Evolutionary conservation across 2,329 filamentous ascomycete genomes (phyloP).

Genomic region (Aspergillus thermomutatus): DNA sequence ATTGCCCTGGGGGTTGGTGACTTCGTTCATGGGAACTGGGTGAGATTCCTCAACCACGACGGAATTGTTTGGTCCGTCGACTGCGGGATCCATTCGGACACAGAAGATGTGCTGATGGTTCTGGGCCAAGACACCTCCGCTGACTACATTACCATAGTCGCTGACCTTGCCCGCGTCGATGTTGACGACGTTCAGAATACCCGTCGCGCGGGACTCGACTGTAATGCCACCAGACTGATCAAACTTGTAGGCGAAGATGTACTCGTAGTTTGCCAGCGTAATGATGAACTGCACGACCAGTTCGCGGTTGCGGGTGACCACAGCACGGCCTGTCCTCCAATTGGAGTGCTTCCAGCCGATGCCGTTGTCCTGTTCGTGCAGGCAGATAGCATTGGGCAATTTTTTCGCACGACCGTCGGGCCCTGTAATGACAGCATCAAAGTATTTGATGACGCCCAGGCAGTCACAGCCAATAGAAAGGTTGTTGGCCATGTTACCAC

Average conservation of each 20-base stretch:
- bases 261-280: conserved; percentile 54
- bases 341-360: conserved; percentile 69
- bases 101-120: conserved; percentile 76
- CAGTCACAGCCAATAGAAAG: conserved; percentile 50
- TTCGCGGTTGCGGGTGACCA: conserved; percentile 58
- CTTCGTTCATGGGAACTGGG: conserved; percentile 53
- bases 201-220: conserved; percentile 67
- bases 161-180: conserved; percentile 59
- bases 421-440: conserved; percentile 56
- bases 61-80: conserved; percentile 55
- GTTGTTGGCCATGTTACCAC: conserved; percentile 66
- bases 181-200: conserved; percentile 63
- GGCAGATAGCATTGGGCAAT: conserved; percentile 62
- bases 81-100: conserved; percentile 59
- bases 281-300: conserved; percentile 65
- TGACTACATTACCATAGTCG: conserved; percentile 63
- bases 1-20: conserved; percentile 52
- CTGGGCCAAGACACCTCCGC: conserved; percentile 62
- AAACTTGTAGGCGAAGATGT: conserved; percentile 49
- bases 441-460: conserved; percentile 64
- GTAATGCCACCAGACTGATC: conserved; percentile 59
- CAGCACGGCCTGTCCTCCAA: conserved; percentile 61
- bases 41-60: conserved; percentile 57
- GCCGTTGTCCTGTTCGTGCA: conserved; percentile 64
- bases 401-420: conserved; percentile 52